Evolutionary conservation across 164 flowering plant species (phyloP), one percentile per base, ranked within the genome.

Genomic region (Paratinospora sagittata): DNA sequence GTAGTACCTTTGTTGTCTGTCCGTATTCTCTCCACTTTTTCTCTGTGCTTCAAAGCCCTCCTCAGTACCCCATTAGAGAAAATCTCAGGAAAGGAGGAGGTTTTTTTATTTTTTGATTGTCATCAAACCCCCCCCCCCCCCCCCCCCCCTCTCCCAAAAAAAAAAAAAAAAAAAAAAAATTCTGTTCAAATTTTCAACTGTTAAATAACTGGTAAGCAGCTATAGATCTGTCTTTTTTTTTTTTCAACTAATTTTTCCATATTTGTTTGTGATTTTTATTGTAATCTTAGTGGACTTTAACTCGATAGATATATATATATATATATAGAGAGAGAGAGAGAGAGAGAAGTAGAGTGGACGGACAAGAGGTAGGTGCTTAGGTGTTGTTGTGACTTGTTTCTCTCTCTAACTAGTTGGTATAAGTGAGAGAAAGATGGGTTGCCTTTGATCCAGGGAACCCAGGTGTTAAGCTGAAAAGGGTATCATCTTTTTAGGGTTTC

Each of bases 361-460:
- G 55, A 17, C n/a, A 7, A 19, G 55, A 49, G 55, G 19, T 49
- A 49, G 55, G 55, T 49, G 55, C 19, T 6, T 49, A 49, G 55
- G 55, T 49, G 55, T n/a, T n/a, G n/a, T n/a, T n/a, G n/a, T 52
- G 58, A 52, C 23, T 52, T 8, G 6, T 14, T 49, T 1, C 19
- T 6, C 16, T 27, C 34, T 13, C 13, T 27, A 26, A 37, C n/a
- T 68, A 27, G 16, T 47, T 68, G 13, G 13, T 26, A 5, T 27
- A 23, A 11, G 43, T 0, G 14, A 27, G 5, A 66, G 60, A 66
- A 63, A 70, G 61, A 71, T 74, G 71, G 75, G 67, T 76, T 71
- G 73, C 82, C 78, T 80, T 37, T 72, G 79, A 76, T 74, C 73
- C 73, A 73, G 79, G 81, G 77, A 70, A 76, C 72, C 63, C 57